These are phyloP conservation scores for Pseudocercospora fijiensis DNA, from an alignment of 2,329 filamentous ascomycete genomes.

Conservation along the genomic window DNA sequence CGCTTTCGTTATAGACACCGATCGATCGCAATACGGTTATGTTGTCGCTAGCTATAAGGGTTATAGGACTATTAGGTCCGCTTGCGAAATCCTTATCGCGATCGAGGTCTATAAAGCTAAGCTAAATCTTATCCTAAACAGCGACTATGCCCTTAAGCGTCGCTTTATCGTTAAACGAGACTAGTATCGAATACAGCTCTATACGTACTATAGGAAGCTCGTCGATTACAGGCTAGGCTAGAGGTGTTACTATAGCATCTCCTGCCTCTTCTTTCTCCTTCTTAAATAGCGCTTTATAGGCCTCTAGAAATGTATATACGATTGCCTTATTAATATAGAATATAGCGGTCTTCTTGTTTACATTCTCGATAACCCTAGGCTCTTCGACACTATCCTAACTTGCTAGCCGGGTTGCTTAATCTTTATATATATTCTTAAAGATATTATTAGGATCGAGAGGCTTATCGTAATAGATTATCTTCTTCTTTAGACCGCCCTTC, in stretches of 20 bases:
- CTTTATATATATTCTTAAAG: background rate
- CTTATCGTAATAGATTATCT: background rate
- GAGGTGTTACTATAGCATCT: background rate
- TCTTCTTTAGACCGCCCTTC: background rate
- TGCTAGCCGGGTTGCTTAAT: background rate
- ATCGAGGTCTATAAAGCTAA: too few relatives aligned
- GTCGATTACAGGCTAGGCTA: background rate
- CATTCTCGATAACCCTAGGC: background rate
- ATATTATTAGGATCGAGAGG: background rate
- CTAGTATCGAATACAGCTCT: too few relatives aligned
- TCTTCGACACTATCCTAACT: background rate
- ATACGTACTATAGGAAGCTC: background rate
- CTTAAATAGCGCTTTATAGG: background rate
- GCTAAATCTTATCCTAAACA: too few relatives aligned
- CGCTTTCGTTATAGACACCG: background rate
- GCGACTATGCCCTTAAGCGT: too few relatives aligned
- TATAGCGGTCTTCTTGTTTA: background rate
- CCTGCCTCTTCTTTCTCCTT: background rate
- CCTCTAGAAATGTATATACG: background rate
- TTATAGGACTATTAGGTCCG: too few relatives aligned
- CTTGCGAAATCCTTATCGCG: too few relatives aligned
- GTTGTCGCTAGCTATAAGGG: background rate
- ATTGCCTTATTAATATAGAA: background rate
- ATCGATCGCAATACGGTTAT: background rate
- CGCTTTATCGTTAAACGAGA: too few relatives aligned